Evolutionary conservation across 1,139 yeast genomes (phyloP), one percentile per base, ranked within the genome.

Genomic region (Sugiyamaella sp.): DNA sequence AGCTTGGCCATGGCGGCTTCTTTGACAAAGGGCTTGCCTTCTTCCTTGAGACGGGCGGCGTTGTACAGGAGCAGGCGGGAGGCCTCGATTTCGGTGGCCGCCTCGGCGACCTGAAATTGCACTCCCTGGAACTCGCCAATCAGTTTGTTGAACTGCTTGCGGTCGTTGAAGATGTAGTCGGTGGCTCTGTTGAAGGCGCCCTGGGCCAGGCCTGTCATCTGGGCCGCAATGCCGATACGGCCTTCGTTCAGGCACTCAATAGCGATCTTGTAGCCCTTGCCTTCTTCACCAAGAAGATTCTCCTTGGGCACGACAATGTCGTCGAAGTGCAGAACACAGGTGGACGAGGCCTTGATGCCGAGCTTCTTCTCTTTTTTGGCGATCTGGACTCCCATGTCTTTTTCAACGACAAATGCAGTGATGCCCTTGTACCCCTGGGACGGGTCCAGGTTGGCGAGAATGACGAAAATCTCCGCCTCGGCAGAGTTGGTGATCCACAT

Each of bases 1-100:
- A 73, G 66, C 63, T 75, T 74, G 45, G 78, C 77, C 75, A 74
- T 73, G 35, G 78, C 78, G 1, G 78, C 78, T 60, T 75, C 76
- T 64, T 73, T 73, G 50, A 71, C 70, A 55, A 74, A 74, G 16
- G 67, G 63, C 45, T 63, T 62, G 54, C 75, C 76, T 46, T 67
- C 71, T 57, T 74, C 78, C 71, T 74, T 74, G 58, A 74, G 66
- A 21, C 78, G 68, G 14, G 78, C 78, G 29, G 78, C 78, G 55
- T 74, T 74, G 65, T 75, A 74, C 16, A 74, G 67, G 55, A 74
- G 59, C 49, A 74, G 65, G n/a, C 78, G 64, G 16, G 77, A 68
- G n/a, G 78, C 77, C 63, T 74, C 78, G 51, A 74, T 71, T 53
- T 74, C 75, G 39, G 73, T 67, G 14, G 78, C 78, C 16, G 75